Base-by-base conservation (phyloP, 805 yeast species). In the Candida palmyrensis region DNA sequence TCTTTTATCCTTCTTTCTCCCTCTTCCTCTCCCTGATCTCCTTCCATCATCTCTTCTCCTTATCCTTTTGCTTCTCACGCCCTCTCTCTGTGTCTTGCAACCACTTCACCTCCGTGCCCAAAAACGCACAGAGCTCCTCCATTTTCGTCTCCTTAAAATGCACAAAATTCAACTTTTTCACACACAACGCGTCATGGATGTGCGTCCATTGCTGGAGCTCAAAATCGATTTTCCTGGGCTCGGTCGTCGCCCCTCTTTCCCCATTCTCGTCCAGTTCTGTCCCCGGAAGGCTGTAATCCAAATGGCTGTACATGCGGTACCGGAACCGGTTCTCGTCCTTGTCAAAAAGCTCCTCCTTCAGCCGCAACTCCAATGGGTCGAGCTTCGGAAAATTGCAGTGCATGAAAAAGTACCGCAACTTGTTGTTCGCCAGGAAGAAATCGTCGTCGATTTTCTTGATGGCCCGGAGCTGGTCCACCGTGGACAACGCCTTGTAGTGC, bases 371-470 rank as follows among this genome's bases (percentile, higher is more conserved):
- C 2, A 50, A 13, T 4, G 65, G 66, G 40, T 60, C 67, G 12
- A 59, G 39, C 35, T 60, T 60, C 5, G 66, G 66, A 34, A 44
- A 58, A 36, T 60, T 60, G 35, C 65, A 59, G 30, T 43, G 47
- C 21, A 43, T 26, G 6, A 44, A 33, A 23, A 36, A 39, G 6
- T 41, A 34, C 3, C 45, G 45, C 8, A 41, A 18, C 9, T 39
- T 27, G 21, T 18, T 34, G 16, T 37, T 32, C 12, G 18, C 21
- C 13, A 29, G 27, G 34, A 31, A 31, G 34, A 18, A 31, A n/a
- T 31, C 20, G 13, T 31, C 22, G 13, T 29, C 29, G 16, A 29
- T 10, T 4, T 24, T 4, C 18, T 28, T 23, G 12, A 31, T 21
- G 3, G 5, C 5, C 14, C 14, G 10, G 4, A 33, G 22, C 29